Base-by-base conservation (phyloP, 768 basidiomycete species). In the Suillus decipiens region DNA sequence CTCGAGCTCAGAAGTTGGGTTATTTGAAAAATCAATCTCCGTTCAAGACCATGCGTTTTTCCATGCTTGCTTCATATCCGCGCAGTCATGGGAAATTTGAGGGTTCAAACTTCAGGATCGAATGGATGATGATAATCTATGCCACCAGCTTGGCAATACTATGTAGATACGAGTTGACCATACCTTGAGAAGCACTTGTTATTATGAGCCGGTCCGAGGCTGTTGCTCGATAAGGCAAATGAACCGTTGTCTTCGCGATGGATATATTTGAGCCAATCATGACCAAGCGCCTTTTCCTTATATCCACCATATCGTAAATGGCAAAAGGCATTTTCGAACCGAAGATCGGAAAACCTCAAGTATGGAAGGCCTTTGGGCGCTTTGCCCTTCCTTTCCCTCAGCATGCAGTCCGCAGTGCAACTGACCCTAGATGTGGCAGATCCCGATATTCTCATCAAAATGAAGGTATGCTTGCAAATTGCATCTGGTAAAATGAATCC, bases 181-280 rank as follows among this genome's bases (percentile, higher is more conserved):
- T 28, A 28, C 28, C 28, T 28, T 28, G 28, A 3, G 28, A 28
- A 28, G 28, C 28, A 28, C 28, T 28, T 28, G 28, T 28, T 28
- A 28, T 28, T 28, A 28, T 28, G 28, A 28, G 3, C 28, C 28
- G 28, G 50, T 51, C 50, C 50, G 50, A 50, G 50, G 31, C 24
- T 31, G 8, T 36, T n/a, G 34, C 53, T 36, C 6, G 5, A 55
- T 28, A 36, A 36, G 36, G 54, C 6, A 41, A 57, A 41, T 17
- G 22, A 14, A 10, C 22, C 55, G 56, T 57, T 41, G 56, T 57
- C 56, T 57, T 57, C 56, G 56, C 56, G 56, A 57, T 57, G 24
- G 15, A 28, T 15, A 24, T 48, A 2, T 28, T 47, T 28, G 28
- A 28, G 28, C 28, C 28, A 28, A 28, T 28, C 22, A 7, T 4